Conservation (phyloP, 1,284 basidiomycete genomes). For the Boletus sp. region DNA sequence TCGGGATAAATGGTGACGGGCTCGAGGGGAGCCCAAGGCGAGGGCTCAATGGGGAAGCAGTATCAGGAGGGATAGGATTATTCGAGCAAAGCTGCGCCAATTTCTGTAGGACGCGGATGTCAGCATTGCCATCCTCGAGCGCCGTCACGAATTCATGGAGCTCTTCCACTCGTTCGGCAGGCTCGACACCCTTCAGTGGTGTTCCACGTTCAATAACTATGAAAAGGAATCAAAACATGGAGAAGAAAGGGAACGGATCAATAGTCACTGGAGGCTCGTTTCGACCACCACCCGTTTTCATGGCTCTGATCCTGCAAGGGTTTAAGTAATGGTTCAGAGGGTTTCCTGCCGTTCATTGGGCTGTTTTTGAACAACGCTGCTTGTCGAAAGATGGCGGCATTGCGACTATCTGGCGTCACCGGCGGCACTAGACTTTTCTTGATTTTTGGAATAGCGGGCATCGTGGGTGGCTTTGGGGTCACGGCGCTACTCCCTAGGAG, state of each 20-base stretch:
- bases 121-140: constrained; percentile 50
- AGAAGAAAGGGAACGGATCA: constrained; percentile 6
- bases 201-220: constrained; percentile 51
- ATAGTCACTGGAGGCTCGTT: constrained; percentile 54
- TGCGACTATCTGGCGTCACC: constrained; percentile 60
- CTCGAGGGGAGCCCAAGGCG: constrained; percentile 41
- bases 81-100: constrained; percentile 57
- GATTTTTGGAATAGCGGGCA: constrained; percentile 24
- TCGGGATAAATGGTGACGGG: constrained; percentile 46
- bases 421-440: constrained; percentile 37
- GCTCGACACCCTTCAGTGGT: constrained; percentile 37
- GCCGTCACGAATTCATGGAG: constrained; percentile 49
- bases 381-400: constrained; percentile 57
- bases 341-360: constrained; percentile 51
- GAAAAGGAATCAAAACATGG: constrained; percentile 14
- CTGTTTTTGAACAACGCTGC: constrained; percentile 78
- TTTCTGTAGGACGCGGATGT: constrained; percentile 52
- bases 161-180: constrained; percentile 42
- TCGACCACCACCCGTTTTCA: constrained; percentile 75
- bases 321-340: constrained; percentile 54
- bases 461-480: constrained; percentile 36
- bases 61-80: constrained; percentile 47
- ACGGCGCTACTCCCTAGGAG: constrained; percentile 43
- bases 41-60: constrained; percentile 43
- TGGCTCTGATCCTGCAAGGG: constrained; percentile 57